Conservation (phyloP, 805 yeast genomes). For the Dipodascopsis uninucleata region DNA sequence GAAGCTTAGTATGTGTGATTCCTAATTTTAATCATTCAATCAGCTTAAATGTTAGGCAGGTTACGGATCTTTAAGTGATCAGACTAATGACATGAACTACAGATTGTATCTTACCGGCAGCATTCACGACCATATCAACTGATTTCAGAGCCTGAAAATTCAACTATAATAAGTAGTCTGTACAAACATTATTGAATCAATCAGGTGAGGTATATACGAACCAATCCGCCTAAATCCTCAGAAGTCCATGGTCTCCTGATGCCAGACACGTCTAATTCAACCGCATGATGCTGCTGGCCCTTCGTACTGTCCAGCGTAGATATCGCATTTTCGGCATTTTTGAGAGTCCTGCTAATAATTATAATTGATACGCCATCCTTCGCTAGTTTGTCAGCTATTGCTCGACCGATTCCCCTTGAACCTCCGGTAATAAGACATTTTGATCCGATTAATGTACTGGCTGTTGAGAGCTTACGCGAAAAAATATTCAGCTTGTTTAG, state of each 20-base stretch:
- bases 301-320: conserved; percentile 9
- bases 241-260: conserved; percentile 15
- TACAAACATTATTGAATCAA: neutral
- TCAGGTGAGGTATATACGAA: neutral
- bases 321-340: conserved; percentile 36
- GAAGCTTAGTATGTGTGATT: conserved; percentile 52
- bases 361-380: conserved; percentile 50
- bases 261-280: conserved; percentile 20
- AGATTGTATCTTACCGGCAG: conserved; percentile 38
- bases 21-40: too few species aligned
- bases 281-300: conserved; percentile 13
- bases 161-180: neutral
- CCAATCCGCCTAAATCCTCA: conserved; percentile 15
- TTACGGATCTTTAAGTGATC: too few species aligned
- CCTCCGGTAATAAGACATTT: conserved; percentile 48
- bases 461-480: too few species aligned
- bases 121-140: conserved; percentile 50
- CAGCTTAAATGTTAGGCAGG: too few species aligned
- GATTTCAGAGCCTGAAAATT: conserved; percentile 3
- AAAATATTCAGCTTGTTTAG: too few species aligned
- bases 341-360: conserved; percentile 48
- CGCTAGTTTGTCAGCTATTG: conserved; percentile 52
- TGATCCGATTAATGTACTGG: conserved; percentile 1
- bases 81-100: too few species aligned
- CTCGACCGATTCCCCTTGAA: conserved; percentile 62